Percentiles rank a stretch among this genome's conserved stretches.
Conservation (phyloP, 169 alveolate species). For the Cryptosporidium tyzzeri region DNA sequence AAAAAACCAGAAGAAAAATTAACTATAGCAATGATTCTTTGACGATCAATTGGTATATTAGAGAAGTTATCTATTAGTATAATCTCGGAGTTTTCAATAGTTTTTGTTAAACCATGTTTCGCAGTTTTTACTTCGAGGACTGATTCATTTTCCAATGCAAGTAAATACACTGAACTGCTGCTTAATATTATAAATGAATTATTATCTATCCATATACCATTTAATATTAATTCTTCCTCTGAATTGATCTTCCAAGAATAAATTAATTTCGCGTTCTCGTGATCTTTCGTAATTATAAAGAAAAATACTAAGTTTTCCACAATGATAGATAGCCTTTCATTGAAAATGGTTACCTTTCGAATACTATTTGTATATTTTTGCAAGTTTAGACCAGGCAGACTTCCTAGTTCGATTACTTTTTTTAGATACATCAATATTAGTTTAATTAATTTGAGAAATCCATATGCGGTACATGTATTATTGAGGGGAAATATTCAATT, state of each 20-base stretch:
- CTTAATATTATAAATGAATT: background rate
- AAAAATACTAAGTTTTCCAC: background rate
- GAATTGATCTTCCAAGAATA: slow-evolving; percentile 15
- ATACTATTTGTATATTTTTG: background rate
- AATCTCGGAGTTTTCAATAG: slow-evolving; percentile 15
- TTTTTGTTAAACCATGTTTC: background rate
- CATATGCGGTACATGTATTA: slow-evolving; percentile 2
- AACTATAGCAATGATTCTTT: background rate
- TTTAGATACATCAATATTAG: slow-evolving; percentile 10
- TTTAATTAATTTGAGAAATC: background rate
- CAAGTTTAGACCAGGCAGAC: background rate
- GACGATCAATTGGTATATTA: background rate
- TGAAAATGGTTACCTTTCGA: background rate
- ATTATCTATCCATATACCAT: background rate
- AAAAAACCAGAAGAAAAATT: slow-evolving; percentile 30
- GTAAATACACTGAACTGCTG: slow-evolving; percentile 8
- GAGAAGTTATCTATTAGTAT: background rate
- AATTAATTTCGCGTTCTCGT: background rate
- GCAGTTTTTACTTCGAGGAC: slow-evolving; percentile 1
- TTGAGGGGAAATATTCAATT: background rate
- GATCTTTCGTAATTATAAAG: slow-evolving; percentile 3
- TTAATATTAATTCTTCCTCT: slow-evolving; percentile 17
- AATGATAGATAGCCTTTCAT: slow-evolving; percentile 18
- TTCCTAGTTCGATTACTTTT: slow-evolving; percentile 35
- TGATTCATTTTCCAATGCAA: slow-evolving; percentile 15